Base-by-base conservation (phyloP, 2,329 filamentous ascomycete genomes). In the Esteya vermicola region DNA sequence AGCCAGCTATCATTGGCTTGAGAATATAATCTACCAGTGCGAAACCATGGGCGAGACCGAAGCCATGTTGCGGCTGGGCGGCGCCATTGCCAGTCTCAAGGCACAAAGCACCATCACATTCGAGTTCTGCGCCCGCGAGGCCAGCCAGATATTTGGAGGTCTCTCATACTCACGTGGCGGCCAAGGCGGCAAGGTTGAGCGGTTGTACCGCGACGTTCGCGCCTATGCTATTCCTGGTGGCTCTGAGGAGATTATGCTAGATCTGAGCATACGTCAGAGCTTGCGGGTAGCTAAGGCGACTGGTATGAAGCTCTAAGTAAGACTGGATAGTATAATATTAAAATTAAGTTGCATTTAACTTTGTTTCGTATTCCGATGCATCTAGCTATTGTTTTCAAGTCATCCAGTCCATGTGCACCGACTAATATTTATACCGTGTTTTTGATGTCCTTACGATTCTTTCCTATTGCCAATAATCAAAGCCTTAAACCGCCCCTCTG, bases 231-330 rank as follows among this genome's bases (percentile, higher is more conserved):
- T 98, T 51, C 91, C 91, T 4, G 91, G 91, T 53, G 91, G 91
- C 20, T 85, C 78, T 49, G 89, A 98, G 66, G 91, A 98, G 72
- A 98, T 98, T 49, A 98, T 98, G 91, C 67, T 96, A 49, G 91
- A 98, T 60, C 62, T 98, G 54, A 93, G 85, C 63, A 93, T 98
- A 59, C 72, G 89, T 44, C 63, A 98, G 57, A 93, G 84, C 41
- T 50, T 59, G 51, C 48, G 76, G 58, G 91, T 98, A 41, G 84
- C 86, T 51, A 80, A 95, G 71, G 78, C 79, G 46, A 67, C 94
- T 58, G 91, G 91, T 9, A 95, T 96, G 89, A 98, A 95, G 72
- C 57, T 98, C 59, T 96, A 78, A 78, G 57, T 12, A 23, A 2
- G 9, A 19, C 16, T 18, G 26, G n/a, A 8, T 34, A 23, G 12